Percentiles rank a stretch among this genome's conserved stretches.
These are phyloP conservation scores for Cucurbitaria berberidis DNA, from an alignment of 2,329 filamentous ascomycete genomes.

Conservation along the genomic window DNA sequence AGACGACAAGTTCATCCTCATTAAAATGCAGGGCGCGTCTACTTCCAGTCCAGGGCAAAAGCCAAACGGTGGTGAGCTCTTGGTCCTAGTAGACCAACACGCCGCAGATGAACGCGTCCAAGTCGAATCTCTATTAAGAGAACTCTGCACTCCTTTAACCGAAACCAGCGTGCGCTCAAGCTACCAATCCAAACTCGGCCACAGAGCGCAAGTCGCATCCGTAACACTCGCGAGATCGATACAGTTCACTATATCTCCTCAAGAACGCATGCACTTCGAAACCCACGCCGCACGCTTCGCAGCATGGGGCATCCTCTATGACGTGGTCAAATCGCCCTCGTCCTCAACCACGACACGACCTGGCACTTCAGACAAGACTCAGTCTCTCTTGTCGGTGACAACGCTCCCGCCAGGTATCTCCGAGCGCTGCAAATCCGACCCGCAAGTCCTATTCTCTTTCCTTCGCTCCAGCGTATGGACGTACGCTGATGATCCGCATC, in stretches of 20 bases:
- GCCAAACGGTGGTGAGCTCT: conserved; percentile 38
- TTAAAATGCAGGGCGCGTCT: conserved; percentile 57
- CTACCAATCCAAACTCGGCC: conserved; percentile 43
- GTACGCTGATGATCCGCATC: conserved; percentile 40
- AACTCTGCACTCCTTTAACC: conserved; percentile 54
- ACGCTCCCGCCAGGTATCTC: conserved; percentile 73
- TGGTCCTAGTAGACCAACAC: conserved; percentile 90
- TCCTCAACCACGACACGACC: background rate
- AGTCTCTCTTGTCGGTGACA: conserved; percentile 55
- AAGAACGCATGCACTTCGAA: conserved; percentile 67
- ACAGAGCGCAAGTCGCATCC: conserved; percentile 38
- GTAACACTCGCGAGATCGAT: conserved; percentile 59
- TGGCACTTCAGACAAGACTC: conserved; percentile 8
- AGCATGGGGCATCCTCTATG: conserved; percentile 76
- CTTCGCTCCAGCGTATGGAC: conserved; percentile 78
- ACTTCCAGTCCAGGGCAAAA: background rate
- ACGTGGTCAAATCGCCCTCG: conserved; percentile 42
- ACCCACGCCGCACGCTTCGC: conserved; percentile 64
- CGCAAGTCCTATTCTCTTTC: conserved; percentile 73
- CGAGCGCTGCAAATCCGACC: conserved; percentile 76
- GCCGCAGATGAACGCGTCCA: conserved; percentile 89
- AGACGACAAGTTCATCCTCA: conserved; percentile 86
- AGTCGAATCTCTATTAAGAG: conserved; percentile 73
- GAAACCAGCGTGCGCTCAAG: conserved; percentile 8
- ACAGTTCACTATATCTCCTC: conserved; percentile 66